Evolutionary conservation across 345 rosid species (phyloP).

Genomic region (Acer saccharum): DNA sequence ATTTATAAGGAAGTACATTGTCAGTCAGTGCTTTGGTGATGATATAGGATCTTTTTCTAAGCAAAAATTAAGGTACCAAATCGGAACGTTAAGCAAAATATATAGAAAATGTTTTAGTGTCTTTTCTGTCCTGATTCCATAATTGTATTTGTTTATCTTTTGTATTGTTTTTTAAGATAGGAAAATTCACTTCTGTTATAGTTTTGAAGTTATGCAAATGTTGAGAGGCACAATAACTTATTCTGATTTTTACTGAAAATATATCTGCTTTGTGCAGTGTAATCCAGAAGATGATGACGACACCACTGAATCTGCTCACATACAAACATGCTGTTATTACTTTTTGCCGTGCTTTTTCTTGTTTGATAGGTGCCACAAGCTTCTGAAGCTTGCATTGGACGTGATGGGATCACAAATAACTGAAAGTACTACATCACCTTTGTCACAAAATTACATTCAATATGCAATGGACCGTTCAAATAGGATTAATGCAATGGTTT

Average conservation of each 20-base stretch:
- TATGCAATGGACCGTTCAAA: slow-evolving; percentile 27
- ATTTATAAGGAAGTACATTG: not conserved
- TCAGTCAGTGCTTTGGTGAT: not conserved
- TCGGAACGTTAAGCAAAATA: not conserved
- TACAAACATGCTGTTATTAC: slow-evolving; percentile 37
- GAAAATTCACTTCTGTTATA: not conserved
- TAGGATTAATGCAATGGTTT: slow-evolving; percentile 48
- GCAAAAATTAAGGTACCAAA: not conserved
- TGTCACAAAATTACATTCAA: slow-evolving; percentile 23
- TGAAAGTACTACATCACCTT: slow-evolving; percentile 31
- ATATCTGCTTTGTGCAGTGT: slow-evolving; percentile 42
- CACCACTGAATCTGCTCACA: slow-evolving; percentile 22
- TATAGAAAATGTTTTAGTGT: not conserved
- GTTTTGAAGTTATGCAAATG: not conserved
- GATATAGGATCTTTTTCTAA: not conserved
- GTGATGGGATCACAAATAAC: slow-evolving; percentile 40
- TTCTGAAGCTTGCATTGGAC: slow-evolving; percentile 47
- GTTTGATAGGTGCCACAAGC: slow-evolving; percentile 58
- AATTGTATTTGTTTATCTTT: not conserved
- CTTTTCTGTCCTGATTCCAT: not conserved
- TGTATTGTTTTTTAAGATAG: not conserved
- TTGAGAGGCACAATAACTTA: not conserved
- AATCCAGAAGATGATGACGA: slow-evolving; percentile 47
- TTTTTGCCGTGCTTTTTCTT: slow-evolving; percentile 61
- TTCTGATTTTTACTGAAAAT: not conserved